Percentiles rank a stretch among this genome's conserved stretches.
Conservation (phyloP, 345 rosid species). For the Linum tenue region DNA sequence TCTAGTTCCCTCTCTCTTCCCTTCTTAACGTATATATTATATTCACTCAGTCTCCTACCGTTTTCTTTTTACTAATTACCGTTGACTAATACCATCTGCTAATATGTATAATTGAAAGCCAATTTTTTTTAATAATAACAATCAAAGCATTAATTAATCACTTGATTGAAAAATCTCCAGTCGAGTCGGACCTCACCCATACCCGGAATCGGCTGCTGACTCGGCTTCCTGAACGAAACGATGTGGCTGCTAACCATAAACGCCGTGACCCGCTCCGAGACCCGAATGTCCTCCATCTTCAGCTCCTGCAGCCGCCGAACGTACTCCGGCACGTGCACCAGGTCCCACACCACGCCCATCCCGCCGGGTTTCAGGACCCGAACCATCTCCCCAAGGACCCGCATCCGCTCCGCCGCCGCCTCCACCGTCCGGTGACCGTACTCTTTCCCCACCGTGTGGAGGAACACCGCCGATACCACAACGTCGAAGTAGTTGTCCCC, state of each 20-base stretch:
- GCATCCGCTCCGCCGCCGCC: slow-evolving; percentile 79
- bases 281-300: slow-evolving; percentile 77
- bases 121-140: neutral
- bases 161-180: slow-evolving; percentile 18
- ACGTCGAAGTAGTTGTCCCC: slow-evolving; percentile 82
- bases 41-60: too few relatives aligned
- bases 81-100: too few relatives aligned
- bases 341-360: slow-evolving; percentile 75
- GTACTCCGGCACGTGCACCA: slow-evolving; percentile 73
- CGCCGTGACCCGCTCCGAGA: slow-evolving; percentile 80
- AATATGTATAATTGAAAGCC: neutral
- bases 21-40: neutral
- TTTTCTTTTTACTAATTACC: neutral
- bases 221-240: slow-evolving; percentile 71
- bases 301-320: slow-evolving; percentile 69
- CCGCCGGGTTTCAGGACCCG: slow-evolving; percentile 86
- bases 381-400: slow-evolving; percentile 77
- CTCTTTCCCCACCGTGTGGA: slow-evolving; percentile 79
- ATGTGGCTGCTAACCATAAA: slow-evolving; percentile 93
- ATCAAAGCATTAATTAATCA: slow-evolving; percentile 3
- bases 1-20: neutral
- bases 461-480: slow-evolving; percentile 79
- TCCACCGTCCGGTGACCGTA: slow-evolving; percentile 79
- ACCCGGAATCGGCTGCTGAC: slow-evolving; percentile 42
- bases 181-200: slow-evolving; percentile 45